phyloP scores from a whole-genome alignment of 139 green algal species.

The Volvox reticuliferus region DNA sequence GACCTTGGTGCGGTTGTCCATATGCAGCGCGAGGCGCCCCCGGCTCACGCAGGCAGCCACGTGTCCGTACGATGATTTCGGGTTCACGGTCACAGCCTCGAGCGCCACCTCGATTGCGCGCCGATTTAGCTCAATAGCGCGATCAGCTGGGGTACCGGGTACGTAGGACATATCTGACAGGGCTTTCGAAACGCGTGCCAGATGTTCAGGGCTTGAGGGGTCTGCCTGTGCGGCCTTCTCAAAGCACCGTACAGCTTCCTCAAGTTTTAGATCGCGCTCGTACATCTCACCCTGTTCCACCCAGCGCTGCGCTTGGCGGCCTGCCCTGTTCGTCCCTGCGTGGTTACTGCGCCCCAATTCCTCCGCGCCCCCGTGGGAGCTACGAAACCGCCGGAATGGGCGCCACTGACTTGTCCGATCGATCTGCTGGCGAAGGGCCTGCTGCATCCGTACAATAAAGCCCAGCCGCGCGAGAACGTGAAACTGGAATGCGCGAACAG shows the following conservation, averaged over 20 bases:
- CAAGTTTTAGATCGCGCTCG: conserved; percentile 58
- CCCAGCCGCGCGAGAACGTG: conserved; percentile 22
- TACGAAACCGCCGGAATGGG: conserved; percentile 12
- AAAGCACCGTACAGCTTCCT: conserved; percentile 56
- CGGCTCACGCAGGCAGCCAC: conserved; percentile 71
- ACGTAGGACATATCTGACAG: conserved; percentile 73
- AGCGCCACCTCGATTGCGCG: conserved; percentile 50
- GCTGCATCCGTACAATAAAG: conserved; percentile 18
- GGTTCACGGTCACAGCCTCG: neutral
- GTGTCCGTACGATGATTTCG: conserved; percentile 22
- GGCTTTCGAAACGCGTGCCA: conserved; percentile 71
- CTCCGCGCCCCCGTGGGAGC: neutral
- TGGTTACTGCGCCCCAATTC: neutral
- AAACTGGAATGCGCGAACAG: neutral
- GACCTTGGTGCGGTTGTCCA: conserved; percentile 80
- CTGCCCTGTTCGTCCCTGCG: neutral
- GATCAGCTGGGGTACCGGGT: conserved; percentile 45
- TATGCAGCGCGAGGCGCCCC: conserved; percentile 79
- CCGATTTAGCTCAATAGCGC: conserved; percentile 70
- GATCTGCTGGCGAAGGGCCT: conserved; percentile 22
- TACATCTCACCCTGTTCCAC: conserved; percentile 4
- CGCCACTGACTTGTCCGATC: conserved; percentile 29
- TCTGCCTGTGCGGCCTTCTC: conserved; percentile 66
- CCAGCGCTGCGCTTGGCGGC: conserved; percentile 25
- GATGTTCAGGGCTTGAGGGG: conserved; percentile 52